Percentiles rank a stretch among this genome's conserved stretches.
Conservation (phyloP, 2,329 filamentous ascomycete genomes). For the Coniochaeta ligniaria region DNA sequence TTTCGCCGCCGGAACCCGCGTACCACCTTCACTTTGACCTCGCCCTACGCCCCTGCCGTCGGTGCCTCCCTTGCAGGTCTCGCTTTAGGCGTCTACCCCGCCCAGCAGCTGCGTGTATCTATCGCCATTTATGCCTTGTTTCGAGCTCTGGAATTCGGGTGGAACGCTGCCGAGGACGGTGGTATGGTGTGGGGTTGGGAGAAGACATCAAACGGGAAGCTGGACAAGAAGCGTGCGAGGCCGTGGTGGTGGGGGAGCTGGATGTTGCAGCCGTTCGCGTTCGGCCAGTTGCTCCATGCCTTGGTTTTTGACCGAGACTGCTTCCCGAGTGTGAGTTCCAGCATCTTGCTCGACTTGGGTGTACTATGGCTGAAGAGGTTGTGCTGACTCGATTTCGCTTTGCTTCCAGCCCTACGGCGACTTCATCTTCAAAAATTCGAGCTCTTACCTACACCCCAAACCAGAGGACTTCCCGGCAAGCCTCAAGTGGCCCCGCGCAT, state of each 20-base stretch:
- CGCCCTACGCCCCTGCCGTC: constrained; percentile 77
- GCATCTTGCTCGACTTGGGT: background rate
- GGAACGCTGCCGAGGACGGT: constrained; percentile 74
- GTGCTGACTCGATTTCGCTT: background rate
- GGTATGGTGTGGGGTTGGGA: constrained; percentile 58
- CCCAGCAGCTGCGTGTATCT: constrained; percentile 61
- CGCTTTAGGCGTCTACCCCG: constrained; percentile 68
- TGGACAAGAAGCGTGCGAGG: constrained; percentile 42
- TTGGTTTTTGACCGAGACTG: constrained; percentile 72
- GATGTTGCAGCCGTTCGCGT: constrained; percentile 70
- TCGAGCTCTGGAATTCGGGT: constrained; percentile 76
- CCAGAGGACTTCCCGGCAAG: constrained; percentile 61
- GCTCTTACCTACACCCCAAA: constrained; percentile 68
- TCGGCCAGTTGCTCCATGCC: constrained; percentile 70
- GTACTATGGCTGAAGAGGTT: background rate
- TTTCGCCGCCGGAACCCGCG: constrained; percentile 80
- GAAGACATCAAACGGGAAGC: constrained; percentile 37
- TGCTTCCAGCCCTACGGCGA: constrained; percentile 28
- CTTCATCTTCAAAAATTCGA: constrained; percentile 62
- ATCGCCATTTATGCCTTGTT: constrained; percentile 78
- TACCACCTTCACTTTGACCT: constrained; percentile 68
- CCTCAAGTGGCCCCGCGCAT: constrained; percentile 66
- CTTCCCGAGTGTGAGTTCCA: constrained; percentile 49
- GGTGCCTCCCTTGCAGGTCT: constrained; percentile 84
- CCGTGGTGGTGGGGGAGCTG: constrained; percentile 84